Evolutionary conservation across 257 asterid genomes (phyloP), one percentile per base, ranked within the genome.

Genomic region (Gentiana dahurica): DNA sequence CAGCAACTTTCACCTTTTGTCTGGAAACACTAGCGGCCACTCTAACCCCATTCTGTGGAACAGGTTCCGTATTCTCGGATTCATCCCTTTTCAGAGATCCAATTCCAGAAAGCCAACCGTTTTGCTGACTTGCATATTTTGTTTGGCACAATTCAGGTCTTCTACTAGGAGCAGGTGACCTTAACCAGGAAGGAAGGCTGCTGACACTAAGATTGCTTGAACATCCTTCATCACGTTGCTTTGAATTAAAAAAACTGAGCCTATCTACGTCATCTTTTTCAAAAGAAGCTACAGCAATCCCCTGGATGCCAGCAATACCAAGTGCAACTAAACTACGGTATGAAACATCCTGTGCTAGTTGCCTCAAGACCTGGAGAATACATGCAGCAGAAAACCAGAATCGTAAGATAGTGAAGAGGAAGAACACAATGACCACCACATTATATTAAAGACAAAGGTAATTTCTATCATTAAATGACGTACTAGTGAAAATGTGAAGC

Each of bases 221-320:
- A 68, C 55, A 12, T 1, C 46, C 74, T 58, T 75, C 80, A 36
- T 72, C 79, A 54, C 48, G 68, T 50, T 75, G 82, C 60, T 56
- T 71, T 44, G 79, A 44, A 55, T 73, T 73, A 70, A 92, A 92
- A 71, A 75, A 88, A 11, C 81, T 81, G 64, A 92, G 79, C 12
- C 97, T 67, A 44, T 82, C 89, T 4, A 95, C 85, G 58, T 88
- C 97, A 65, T 83, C 95, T 71, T 79, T 85, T 70, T 85, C 95
- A 60, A 85, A 92, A 34, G 97, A 77, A 67, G 97, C 87, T 32
- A 92, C 89, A 33, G 97, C 89, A 61, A 83, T 71, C 55, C 97
- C 97, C 57, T 92, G 97, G 57, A 86, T 70, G 68, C 97, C 70
- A 57, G 95, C 95, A 15, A 88, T 77, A 57, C 97, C 99, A 53